Percentiles rank a stretch among this genome's conserved stretches.
Conservation (phyloP, 345 rosid genomes). For the Mangifera indica region DNA sequence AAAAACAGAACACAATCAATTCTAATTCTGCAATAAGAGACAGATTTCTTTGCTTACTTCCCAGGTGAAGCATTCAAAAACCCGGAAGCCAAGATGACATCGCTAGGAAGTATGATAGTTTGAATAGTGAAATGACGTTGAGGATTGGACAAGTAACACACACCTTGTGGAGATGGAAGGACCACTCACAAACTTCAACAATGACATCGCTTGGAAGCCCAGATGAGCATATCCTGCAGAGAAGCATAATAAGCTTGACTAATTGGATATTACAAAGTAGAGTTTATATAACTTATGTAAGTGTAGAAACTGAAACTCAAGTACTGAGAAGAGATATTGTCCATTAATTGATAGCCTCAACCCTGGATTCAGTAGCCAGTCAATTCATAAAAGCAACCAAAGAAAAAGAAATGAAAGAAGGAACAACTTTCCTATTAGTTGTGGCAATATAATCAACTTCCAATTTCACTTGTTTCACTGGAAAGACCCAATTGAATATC, state of each 20-base stretch:
- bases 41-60: too few species aligned
- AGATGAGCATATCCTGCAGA: slow-evolving; percentile 63
- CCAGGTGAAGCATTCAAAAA: too few species aligned
- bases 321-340: neutral
- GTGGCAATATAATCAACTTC: neutral
- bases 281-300: neutral
- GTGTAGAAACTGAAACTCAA: neutral
- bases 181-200: slow-evolving; percentile 66
- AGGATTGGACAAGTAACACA: slow-evolving; percentile 7
- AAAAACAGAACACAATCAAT: neutral
- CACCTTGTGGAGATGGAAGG: slow-evolving; percentile 90
- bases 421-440: neutral
- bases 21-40: too few species aligned
- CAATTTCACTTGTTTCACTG: neutral
- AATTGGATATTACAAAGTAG: neutral
- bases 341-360: neutral
- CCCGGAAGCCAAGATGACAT: neutral
- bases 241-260: neutral
- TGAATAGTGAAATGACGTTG: neutral
- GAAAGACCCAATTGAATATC: neutral
- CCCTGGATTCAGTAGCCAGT: slow-evolving; percentile 2
- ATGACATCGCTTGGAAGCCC: slow-evolving; percentile 79
- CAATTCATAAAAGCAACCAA: too few species aligned
- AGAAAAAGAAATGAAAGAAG: too few species aligned
- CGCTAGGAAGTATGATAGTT: neutral